Evolutionary conservation across 495 filamentous ascomycete genomes (phyloP), one percentile per base, ranked within the genome.

Genomic region (Aspergillus nanangensis): DNA sequence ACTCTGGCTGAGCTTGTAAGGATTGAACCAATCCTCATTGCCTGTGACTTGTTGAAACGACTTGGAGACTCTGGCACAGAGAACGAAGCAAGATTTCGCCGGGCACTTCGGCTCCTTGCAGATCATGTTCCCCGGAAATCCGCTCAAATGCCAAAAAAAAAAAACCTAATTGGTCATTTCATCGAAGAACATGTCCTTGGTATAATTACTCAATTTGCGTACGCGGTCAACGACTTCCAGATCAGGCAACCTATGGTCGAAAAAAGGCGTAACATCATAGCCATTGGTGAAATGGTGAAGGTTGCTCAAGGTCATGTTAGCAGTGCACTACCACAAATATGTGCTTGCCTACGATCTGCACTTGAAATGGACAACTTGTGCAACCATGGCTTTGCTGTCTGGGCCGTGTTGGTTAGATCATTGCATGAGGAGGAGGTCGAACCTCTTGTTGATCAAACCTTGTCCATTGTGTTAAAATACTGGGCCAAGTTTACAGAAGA

Each of bases 311-410:
- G 69, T 10, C 79, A 86, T 65, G 76, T 87, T 11, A 83, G 77
- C 48, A 82, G 83, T 60, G 92, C 88, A 23, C 72, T 95, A 29
- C 89, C 94, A 38, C 93, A 96, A 83, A 88, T 96, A 38, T 86
- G 86, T 43, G 88, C 93, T 13, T 96, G 86, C 60, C 74, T 96
- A 13, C 84, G 93, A 50, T 88, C 89, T 17, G 90, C 91, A 0
- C 73, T 97, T 44, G 76, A 83, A 15, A 79, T 80, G 13, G 72
- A 81, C 31, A 79, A 84, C 19, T 74, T 97, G 19, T 80, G 87
- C 41, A 75, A 87, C 48, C 74, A 81, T 43, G 87, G 88, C 2
- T 90, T 97, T 60, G 77, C 76, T 9, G 87, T 88, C 39, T 99
- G 94, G 93, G 78, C 79, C 32, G 69, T 81, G 11, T 81, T 97